Conservation (phyloP, 1,139 yeast genomes). For the Scheffersomyces lignicola region DNA sequence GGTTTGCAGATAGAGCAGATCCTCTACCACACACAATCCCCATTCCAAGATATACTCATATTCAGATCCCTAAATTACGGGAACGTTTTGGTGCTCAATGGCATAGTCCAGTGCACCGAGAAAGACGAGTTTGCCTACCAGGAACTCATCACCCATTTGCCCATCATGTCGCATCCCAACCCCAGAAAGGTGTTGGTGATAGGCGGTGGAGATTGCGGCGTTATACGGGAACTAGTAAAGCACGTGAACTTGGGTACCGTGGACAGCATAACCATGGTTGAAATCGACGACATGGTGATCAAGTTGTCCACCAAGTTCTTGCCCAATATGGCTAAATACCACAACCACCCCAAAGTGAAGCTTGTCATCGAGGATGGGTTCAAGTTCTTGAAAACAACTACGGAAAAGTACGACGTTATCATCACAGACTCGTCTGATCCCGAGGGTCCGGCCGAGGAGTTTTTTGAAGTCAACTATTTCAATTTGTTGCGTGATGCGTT, state of each 20-base stretch:
- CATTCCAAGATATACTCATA: constrained; percentile 56
- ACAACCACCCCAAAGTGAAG: constrained; percentile 68
- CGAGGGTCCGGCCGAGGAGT: constrained; percentile 95
- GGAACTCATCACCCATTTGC: constrained; percentile 82
- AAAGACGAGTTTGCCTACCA: constrained; percentile 90
- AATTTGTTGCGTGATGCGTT: constrained; percentile 68
- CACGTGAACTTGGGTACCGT: constrained; percentile 56
- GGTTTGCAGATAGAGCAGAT: constrained; percentile 35
- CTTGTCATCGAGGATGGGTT: constrained; percentile 88
- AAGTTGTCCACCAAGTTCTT: constrained; percentile 70
- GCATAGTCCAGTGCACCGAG: constrained; percentile 86
- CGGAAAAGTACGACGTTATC: constrained; percentile 70
- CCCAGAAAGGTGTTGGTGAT: constrained; percentile 80
- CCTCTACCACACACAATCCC: constrained; percentile 36
- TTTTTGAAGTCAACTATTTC: constrained; percentile 84
- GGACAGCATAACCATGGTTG: constrained; percentile 76
- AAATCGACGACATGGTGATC: constrained; percentile 87
- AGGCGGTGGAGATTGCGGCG: constrained; percentile 97
- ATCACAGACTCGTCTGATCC: constrained; percentile 96
- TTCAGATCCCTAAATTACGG: constrained; percentile 78
- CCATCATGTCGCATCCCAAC: constrained; percentile 69
- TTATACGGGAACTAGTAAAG: constrained; percentile 78
- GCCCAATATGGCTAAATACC: constrained; percentile 77
- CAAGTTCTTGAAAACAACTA: constrained; percentile 56
- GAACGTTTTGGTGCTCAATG: constrained; percentile 81